phyloP scores from a whole-genome alignment of 805 yeast genomes.

The Candida stauntonica region DNA sequence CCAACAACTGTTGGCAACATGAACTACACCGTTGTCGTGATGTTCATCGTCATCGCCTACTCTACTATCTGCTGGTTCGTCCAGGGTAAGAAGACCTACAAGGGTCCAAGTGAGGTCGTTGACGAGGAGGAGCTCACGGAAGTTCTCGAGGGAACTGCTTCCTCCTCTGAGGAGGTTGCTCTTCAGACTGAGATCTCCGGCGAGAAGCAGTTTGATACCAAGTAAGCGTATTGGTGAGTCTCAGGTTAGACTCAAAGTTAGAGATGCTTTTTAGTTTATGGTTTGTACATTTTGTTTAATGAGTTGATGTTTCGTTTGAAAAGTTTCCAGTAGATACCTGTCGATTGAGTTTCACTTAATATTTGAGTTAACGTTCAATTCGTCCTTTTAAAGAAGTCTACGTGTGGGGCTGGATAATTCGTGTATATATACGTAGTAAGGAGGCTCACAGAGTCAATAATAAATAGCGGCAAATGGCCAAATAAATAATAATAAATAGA shows the following conservation, averaged over 20 bases:
- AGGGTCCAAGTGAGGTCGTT: conserved; percentile 25
- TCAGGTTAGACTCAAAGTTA: no score
- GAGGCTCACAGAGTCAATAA: neutral
- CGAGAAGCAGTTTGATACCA: conserved; percentile 1
- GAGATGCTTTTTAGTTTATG: no score
- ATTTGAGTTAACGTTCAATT: no score
- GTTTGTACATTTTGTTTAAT: no score
- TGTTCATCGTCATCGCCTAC: conserved; percentile 22
- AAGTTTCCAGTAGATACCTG: no score
- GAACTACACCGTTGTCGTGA: conserved; percentile 28
- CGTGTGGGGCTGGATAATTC: no score
- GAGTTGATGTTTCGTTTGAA: no score
- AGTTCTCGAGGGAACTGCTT: conserved; percentile 10
- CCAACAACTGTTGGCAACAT: conserved; percentile 26
- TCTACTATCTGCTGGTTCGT: conserved; percentile 24
- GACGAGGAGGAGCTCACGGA: conserved; percentile 10
- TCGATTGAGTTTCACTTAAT: no score
- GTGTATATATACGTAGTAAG: no score
- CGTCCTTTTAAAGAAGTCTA: no score
- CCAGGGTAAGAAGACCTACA: conserved; percentile 26
- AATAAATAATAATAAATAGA: conserved; percentile 5
- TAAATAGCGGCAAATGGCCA: conserved; percentile 1
- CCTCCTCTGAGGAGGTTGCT: conserved; percentile 5
- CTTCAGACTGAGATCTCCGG: neutral
- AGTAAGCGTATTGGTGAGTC: no score